Evolutionary conservation across 1,139 yeast genomes (phyloP).

Genomic region (Protomyces pachydermus): DNA sequence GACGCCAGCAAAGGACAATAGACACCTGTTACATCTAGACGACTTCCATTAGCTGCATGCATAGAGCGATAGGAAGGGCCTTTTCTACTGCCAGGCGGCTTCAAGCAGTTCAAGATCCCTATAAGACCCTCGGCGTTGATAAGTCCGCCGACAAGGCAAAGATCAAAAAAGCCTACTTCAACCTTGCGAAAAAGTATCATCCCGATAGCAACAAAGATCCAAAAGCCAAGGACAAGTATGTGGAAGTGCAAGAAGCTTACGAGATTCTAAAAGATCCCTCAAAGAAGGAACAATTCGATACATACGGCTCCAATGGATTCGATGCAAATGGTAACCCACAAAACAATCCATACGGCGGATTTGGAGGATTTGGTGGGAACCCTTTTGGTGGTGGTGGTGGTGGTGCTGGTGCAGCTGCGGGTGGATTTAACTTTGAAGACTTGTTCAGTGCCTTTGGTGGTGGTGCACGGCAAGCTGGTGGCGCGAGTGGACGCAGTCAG

Average conservation of each 20-base stretch:
- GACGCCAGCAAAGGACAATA: not conserved
- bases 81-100: constrained; percentile 30
- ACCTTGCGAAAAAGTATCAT: constrained; percentile 82
- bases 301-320: constrained; percentile 83
- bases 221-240: constrained; percentile 83
- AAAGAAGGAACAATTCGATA: constrained; percentile 85
- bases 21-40: not conserved
- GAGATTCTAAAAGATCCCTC: constrained; percentile 83
- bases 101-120: constrained; percentile 60
- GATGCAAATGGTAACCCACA: constrained; percentile 49
- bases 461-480: constrained; percentile 41
- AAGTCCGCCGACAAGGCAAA: constrained; percentile 69
- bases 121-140: constrained; percentile 71
- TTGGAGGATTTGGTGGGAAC: constrained; percentile 37
- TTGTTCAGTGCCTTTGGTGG: constrained; percentile 73
- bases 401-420: constrained; percentile 39
- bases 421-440: constrained; percentile 69
- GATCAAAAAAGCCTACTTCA: constrained; percentile 85
- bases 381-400: constrained; percentile 37
- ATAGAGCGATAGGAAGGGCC: not conserved
- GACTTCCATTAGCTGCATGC: not conserved
- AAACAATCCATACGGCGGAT: constrained; percentile 35
- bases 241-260: constrained; percentile 88
- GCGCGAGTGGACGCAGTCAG: constrained; percentile 38
- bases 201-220: constrained; percentile 94